Percentiles rank a stretch among this genome's conserved stretches.
Evolutionary conservation across 2,329 filamentous ascomycete species (phyloP).

Genomic region (Sordariomycetes sp.): DNA sequence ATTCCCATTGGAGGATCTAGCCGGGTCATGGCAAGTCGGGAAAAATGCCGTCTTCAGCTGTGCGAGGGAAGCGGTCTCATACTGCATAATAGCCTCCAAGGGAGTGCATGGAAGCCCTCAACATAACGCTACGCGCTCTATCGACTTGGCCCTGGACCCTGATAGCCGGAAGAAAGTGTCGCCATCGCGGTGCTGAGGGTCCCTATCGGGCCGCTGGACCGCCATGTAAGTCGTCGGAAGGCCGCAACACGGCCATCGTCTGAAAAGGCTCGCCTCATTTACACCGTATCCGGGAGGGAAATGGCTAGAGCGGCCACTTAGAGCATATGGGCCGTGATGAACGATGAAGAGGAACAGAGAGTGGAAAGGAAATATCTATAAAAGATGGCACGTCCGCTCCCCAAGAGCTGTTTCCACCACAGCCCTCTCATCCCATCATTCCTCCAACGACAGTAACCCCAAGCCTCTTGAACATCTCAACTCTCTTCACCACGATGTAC

Average conservation of each 20-base stretch:
- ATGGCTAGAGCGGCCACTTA: no score
- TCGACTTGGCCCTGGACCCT: no score
- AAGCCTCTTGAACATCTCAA: background rate
- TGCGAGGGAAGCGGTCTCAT: background rate
- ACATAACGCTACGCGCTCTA: background rate
- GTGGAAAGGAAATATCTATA: background rate
- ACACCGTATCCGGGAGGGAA: no score
- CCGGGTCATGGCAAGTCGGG: background rate
- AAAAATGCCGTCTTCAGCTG: background rate
- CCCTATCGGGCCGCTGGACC: no score
- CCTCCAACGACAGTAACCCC: background rate
- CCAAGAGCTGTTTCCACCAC: background rate
- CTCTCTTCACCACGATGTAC: constrained; percentile 5
- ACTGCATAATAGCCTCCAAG: background rate
- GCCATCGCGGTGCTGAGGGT: no score
- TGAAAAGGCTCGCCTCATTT: no score
- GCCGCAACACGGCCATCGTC: no score
- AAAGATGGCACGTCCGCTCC: background rate
- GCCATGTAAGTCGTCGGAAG: no score
- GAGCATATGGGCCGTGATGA: background rate
- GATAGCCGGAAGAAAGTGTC: no score
- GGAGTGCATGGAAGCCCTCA: background rate
- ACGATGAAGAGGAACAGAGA: background rate
- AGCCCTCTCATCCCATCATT: background rate
- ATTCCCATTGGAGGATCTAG: background rate